Conservation (phyloP, 1,139 yeast species). For the Debaryomyces nepalensis region DNA sequence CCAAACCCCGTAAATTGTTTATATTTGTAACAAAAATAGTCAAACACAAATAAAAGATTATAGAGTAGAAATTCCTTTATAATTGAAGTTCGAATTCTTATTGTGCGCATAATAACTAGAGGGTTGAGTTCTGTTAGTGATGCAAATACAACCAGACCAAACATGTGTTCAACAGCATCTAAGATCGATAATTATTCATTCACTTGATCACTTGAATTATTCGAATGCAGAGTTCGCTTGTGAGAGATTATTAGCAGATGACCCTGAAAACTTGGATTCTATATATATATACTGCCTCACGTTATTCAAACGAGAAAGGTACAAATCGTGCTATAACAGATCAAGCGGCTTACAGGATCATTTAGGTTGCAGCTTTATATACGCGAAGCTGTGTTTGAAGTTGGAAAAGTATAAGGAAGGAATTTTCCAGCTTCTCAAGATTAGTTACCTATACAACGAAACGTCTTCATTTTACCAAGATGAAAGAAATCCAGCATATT, state of each 20-base stretch:
- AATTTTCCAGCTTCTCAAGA: constrained; percentile 53
- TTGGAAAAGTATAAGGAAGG: constrained; percentile 67
- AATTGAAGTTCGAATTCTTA: neutral
- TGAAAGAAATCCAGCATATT: constrained; percentile 20
- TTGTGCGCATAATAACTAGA: constrained; percentile 2
- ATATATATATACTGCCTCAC: constrained; percentile 68
- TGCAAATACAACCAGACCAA: constrained; percentile 27
- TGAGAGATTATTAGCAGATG: constrained; percentile 69
- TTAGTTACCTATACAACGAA: constrained; percentile 42
- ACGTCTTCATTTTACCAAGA: constrained; percentile 20
- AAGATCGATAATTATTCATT: constrained; percentile 64
- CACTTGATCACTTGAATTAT: constrained; percentile 70
- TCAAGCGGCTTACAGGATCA: constrained; percentile 50
- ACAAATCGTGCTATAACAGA: constrained; percentile 61
- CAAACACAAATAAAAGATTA: constrained; percentile 10
- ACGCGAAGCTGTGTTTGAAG: constrained; percentile 65
- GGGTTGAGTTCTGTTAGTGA: constrained; percentile 6
- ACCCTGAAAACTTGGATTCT: constrained; percentile 55
- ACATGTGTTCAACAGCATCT: constrained; percentile 44
- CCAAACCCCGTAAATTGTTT: constrained; percentile 9
- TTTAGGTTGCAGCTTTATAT: constrained; percentile 73
- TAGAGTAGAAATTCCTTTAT: neutral
- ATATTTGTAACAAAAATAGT: constrained; percentile 7
- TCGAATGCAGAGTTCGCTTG: constrained; percentile 81
- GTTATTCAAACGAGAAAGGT: constrained; percentile 57